Evolutionary conservation across 2,329 filamentous ascomycete genomes (phyloP), one percentile per base, ranked within the genome.

Genomic region (Fonsecaea nubica): DNA sequence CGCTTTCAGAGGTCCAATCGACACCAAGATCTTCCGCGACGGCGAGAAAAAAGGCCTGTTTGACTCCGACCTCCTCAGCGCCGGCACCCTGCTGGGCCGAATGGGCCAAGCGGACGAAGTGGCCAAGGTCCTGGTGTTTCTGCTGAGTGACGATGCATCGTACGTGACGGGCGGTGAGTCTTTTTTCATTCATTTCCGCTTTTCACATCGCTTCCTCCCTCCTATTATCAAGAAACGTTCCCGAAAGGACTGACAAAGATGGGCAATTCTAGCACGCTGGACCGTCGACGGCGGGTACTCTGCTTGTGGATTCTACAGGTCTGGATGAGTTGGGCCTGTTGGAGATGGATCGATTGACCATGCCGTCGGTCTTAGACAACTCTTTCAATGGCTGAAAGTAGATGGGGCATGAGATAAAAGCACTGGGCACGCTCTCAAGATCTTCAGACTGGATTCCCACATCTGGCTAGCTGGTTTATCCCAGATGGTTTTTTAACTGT

Each of bases 61-160:
- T 42, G 59, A 50, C 21, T n/a, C 60, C 5, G 65, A 67, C 33
- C 35, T 67, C 3, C 42, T 67, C 18, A 48, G 42, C 35, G 61
- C 42, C 1, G 65, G 65, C 15, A 67, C 65, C 4, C 52, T 67
- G 38, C 63, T 67, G 65, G 65, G 60, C 8, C 60, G 65, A 2
- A 67, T 67, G 65, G 67, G 64, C 32, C 54, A 55, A 50, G 60
- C 67, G 8, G 67, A 69, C 3, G 78, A 80, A 63, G 74, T 77
- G 0, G 82, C 82, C 5, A 77, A 80, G 32, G 75, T 82, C 1
- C 77, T 84, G 25, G 77, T 80, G n/a, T 84, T 82, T 45, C 69
- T 85, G 64, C 72, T 84, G 21, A 81, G 81, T 52, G 78, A 82
- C 66, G 79, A 80, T 7, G 74, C 79, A 0, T 81, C 79, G 2